A percentile compares a stretch with the other conserved stretches of the same genome.
phyloP scores from a whole-genome alignment of 306 rosid genomes.

The Trifolium dubium region DNA sequence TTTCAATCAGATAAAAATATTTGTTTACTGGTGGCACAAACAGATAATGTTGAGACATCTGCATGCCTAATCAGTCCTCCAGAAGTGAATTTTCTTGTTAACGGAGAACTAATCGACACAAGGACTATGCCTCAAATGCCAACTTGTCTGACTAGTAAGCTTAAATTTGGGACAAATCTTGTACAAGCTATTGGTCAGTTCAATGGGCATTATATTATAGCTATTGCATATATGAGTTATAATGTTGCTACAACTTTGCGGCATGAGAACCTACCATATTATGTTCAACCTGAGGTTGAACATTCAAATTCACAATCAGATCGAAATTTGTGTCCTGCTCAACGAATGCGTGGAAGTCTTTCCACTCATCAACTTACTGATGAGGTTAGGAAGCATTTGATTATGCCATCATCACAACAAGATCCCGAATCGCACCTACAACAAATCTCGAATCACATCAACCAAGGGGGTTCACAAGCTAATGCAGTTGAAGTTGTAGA shows the following conservation, averaged over 20 bases:
- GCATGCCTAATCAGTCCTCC: constrained; percentile 85
- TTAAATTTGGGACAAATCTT: constrained; percentile 82
- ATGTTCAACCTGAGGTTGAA: constrained; percentile 57
- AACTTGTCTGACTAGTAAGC: constrained; percentile 60
- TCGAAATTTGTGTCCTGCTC: no score
- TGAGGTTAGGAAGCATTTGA: no score
- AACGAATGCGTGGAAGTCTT: no score
- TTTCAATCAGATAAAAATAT: constrained; percentile 55
- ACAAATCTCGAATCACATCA: no score
- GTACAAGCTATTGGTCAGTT: constrained; percentile 90
- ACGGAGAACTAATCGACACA: constrained; percentile 67
- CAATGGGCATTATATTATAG: constrained; percentile 71
- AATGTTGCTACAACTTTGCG: constrained; percentile 35
- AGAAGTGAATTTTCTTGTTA: constrained; percentile 81
- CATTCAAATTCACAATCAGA: constrained; percentile 45
- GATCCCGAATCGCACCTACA: no score
- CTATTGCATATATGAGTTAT: constrained; percentile 15
- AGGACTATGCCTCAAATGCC: constrained; percentile 82
- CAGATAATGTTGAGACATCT: constrained; percentile 74
- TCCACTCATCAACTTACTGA: no score
- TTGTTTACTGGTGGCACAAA: constrained; percentile 73
- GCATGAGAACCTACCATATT: constrained; percentile 62
- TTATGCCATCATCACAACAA: no score
- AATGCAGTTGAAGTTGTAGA: neutral
- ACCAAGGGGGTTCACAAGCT: constrained; percentile 43